Conservation (phyloP, 83 land plant genomes). For the Picea abies region DNA sequence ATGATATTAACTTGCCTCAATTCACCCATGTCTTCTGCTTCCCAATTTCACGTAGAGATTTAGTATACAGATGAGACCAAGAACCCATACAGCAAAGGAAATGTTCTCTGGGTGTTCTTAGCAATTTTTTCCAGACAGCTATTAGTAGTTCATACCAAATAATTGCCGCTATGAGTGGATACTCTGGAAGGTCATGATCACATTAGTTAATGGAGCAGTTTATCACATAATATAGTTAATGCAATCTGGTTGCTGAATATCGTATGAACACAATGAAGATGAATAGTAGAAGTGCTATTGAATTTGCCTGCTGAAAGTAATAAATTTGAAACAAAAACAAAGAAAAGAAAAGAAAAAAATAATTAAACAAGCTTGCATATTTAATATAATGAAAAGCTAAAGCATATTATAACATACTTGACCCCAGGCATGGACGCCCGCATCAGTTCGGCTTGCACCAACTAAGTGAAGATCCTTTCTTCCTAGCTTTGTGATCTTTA, state of each 20-base stretch:
- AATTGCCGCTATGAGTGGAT: neutral
- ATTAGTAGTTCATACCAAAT: neutral
- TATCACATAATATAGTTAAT: neutral
- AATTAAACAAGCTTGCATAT: neutral
- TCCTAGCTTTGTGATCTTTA: constrained; percentile 55
- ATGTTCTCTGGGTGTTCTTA: neutral
- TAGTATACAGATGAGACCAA: too few relatives aligned
- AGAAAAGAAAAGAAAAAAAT: neutral
- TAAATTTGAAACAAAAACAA: neutral
- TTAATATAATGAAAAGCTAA: neutral
- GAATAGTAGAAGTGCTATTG: neutral
- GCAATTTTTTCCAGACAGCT: neutral
- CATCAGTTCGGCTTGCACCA: constrained; percentile 90
- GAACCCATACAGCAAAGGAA: neutral
- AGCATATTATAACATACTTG: constrained; percentile 55
- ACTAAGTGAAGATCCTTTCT: constrained; percentile 63
- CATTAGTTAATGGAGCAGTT: neutral
- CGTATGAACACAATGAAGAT: neutral
- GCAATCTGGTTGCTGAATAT: neutral
- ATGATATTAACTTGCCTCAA: too few relatives aligned
- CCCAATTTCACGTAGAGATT: neutral
- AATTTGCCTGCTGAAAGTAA: neutral
- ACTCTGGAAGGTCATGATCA: neutral
- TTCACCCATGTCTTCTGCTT: neutral
- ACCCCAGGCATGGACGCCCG: constrained; percentile 98